Evolutionary conservation across 345 rosid species (phyloP).

Genomic region (Gynandropsis gynandra): DNA sequence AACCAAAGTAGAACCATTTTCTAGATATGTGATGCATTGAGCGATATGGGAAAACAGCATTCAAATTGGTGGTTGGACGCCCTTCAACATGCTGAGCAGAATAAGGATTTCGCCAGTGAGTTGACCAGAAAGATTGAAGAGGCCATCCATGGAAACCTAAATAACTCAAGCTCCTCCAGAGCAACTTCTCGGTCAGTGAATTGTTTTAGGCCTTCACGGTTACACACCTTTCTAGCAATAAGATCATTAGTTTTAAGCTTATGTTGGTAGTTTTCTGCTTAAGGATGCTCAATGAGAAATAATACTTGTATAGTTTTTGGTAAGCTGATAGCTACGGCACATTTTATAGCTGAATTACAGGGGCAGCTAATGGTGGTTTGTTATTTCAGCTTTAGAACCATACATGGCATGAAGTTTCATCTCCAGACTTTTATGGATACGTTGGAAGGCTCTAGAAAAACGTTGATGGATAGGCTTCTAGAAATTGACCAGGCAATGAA

Average conservation of each 20-base stretch:
- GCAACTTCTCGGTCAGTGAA: slow-evolving; percentile 41
- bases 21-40: slow-evolving; percentile 55
- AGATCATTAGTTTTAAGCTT: no score
- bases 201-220: neutral
- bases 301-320: neutral
- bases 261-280: slow-evolving; percentile 4
- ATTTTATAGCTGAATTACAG: slow-evolving; percentile 8
- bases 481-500: slow-evolving; percentile 79
- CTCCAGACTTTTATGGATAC: slow-evolving; percentile 72
- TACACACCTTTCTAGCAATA: no score
- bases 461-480: slow-evolving; percentile 49
- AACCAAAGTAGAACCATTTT: slow-evolving; percentile 12
- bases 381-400: slow-evolving; percentile 58
- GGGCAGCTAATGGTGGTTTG: slow-evolving; percentile 19
- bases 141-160: slow-evolving; percentile 53
- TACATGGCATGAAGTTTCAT: slow-evolving; percentile 70
- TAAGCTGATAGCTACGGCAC: slow-evolving; percentile 11
- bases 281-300: neutral
- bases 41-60: slow-evolving; percentile 35
- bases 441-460: slow-evolving; percentile 60
- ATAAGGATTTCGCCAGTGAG: slow-evolving; percentile 53
- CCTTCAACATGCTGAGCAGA: slow-evolving; percentile 54
- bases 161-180: slow-evolving; percentile 49
- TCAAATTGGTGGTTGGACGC: slow-evolving; percentile 87
- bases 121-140: slow-evolving; percentile 81